Evolutionary conservation across 2,329 filamentous ascomycete genomes (phyloP).

Genomic region (Cladophialophora psammophila): DNA sequence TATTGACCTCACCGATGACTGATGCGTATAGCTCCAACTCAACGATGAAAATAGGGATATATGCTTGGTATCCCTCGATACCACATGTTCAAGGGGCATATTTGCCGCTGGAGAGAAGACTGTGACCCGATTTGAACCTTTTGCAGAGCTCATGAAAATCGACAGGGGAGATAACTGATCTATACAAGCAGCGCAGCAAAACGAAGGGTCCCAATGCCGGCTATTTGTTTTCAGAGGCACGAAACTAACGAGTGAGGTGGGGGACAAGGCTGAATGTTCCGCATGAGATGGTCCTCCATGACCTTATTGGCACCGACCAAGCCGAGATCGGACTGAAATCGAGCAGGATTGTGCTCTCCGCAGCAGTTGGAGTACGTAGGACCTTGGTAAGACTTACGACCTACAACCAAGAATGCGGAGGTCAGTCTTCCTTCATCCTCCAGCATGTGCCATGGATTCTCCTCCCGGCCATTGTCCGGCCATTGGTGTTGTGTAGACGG

Average conservation of each 20-base stretch:
- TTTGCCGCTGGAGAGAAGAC: background rate
- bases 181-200: background rate
- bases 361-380: conserved; percentile 15
- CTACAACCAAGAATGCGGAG: conserved; percentile 10
- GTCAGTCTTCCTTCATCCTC: background rate
- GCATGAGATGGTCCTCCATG: background rate
- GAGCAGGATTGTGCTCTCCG: background rate
- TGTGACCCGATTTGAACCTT: background rate
- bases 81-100: background rate
- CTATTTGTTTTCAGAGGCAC: background rate
- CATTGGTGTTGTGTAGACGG: background rate
- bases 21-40: background rate
- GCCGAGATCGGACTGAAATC: conserved; percentile 9
- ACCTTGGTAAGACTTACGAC: too few relatives aligned
- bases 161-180: background rate
- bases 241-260: background rate
- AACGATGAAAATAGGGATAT: background rate
- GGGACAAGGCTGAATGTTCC: background rate
- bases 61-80: background rate
- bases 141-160: background rate
- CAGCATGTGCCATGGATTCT: background rate
- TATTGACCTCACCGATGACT: conserved; percentile 29
- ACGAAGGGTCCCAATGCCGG: background rate
- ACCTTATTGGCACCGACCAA: background rate
- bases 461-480: conserved; percentile 15